Conservation (phyloP, 768 basidiomycete genomes). For the Leccinum uliginosum region DNA sequence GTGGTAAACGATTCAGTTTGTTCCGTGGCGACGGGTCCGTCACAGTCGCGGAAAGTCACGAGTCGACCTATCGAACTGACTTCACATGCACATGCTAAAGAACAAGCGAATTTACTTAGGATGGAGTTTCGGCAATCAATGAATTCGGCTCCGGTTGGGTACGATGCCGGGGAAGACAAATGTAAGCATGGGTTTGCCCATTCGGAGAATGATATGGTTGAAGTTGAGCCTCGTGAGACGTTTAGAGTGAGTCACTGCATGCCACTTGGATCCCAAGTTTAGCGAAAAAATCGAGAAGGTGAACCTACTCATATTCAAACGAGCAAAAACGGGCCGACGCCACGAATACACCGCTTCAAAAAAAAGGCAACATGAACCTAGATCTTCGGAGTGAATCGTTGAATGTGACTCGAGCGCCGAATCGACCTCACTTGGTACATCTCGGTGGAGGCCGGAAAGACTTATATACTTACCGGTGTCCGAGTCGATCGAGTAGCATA, state of each 20-base stretch:
- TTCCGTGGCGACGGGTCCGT: not conserved
- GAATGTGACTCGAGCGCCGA: not conserved
- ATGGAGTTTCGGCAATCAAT: not conserved
- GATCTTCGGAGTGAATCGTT: not conserved
- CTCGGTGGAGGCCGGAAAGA: too few relatives aligned
- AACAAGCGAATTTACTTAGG: not conserved
- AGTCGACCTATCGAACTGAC: not conserved
- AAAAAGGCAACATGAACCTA: not conserved
- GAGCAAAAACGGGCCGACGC: not conserved
- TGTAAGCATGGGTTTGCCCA: too few relatives aligned
- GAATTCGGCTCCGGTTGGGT: not conserved
- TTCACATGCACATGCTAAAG: not conserved
- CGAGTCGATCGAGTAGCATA: too few relatives aligned
- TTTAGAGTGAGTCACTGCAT: too few relatives aligned
- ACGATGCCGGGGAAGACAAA: too few relatives aligned
- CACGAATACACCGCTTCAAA: not conserved
- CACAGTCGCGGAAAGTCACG: not conserved
- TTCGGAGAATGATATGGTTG: not conserved
- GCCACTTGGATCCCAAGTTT: not conserved
- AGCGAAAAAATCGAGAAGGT: not conserved
- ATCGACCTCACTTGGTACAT: not conserved
- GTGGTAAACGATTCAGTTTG: not conserved
- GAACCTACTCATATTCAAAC: not conserved
- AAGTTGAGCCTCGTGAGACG: not conserved
- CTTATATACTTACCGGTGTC: too few relatives aligned